phyloP scores from a whole-genome alignment of 257 asterid genomes.

The Echium plantagineum region DNA sequence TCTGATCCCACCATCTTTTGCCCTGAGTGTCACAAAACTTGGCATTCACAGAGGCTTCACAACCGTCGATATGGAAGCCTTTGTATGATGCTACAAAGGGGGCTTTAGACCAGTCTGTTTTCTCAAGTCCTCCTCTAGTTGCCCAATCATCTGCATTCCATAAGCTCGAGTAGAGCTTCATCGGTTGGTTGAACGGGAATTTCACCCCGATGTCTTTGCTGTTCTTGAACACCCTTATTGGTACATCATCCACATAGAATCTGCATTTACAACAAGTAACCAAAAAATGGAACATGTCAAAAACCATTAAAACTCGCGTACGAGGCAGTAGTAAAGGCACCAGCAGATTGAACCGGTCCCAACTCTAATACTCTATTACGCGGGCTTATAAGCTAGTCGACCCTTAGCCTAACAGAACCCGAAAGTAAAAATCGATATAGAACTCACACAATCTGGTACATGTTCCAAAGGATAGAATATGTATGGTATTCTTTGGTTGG shows the following conservation, averaged over 20 bases:
- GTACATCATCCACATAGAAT: slow-evolving; percentile 55
- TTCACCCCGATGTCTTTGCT: slow-evolving; percentile 46
- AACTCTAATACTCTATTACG: too few species aligned
- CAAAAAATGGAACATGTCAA: not conserved
- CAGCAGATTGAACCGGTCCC: too few species aligned
- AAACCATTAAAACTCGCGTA: too few species aligned
- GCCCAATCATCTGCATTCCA: slow-evolving; percentile 94
- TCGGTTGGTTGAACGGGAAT: slow-evolving; percentile 76
- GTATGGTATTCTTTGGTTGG: slow-evolving; percentile 49
- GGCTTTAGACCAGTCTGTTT: slow-evolving; percentile 77
- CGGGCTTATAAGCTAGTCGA: too few species aligned
- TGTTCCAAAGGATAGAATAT: slow-evolving; percentile 63
- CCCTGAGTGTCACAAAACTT: slow-evolving; percentile 54
- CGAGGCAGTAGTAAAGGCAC: too few species aligned
- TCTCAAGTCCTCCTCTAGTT: slow-evolving; percentile 68
- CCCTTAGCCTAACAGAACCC: too few species aligned
- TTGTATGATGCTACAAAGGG: slow-evolving; percentile 66
- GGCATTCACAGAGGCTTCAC: slow-evolving; percentile 56
- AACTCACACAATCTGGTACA: slow-evolving; percentile 64
- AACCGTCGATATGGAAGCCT: slow-evolving; percentile 75
- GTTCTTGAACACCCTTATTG: slow-evolving; percentile 65
- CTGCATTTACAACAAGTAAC: slow-evolving; percentile 20
- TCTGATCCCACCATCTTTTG: slow-evolving; percentile 70
- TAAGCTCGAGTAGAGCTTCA: slow-evolving; percentile 78
- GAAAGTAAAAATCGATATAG: not conserved